Base-by-base conservation (phyloP, 495 filamentous ascomycete species). In the Aspergillus cristatus region DNA sequence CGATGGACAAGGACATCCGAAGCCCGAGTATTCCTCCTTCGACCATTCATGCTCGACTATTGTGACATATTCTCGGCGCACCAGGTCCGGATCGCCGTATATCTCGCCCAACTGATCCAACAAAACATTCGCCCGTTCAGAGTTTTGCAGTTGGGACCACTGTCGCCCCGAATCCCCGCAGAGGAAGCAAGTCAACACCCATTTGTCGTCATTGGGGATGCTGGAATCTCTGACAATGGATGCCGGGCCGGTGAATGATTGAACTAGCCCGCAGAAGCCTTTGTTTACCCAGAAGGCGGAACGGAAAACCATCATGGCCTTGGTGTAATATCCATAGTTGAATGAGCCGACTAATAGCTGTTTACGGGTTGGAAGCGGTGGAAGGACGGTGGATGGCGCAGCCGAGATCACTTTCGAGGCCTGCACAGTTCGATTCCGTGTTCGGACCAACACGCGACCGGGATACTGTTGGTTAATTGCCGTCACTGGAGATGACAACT, bases 171-270 rank as follows among this genome's bases (percentile, higher is more conserved):
- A 32, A n/a, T 48, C 44, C 1, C 61, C 67, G 6, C 42, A 43
- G 18, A 69, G 25, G 32, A 71, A 70, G 30, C 60, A 67, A 1
- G 61, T 70, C 0, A 73, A 47, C 0, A 54, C 48, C 30, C 51
- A 67, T 31, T 67, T 58, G 0, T 32, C 33, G 28, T 62, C 54
- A 2, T 40, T 40, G 0, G 48, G 50, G n/a, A 34, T 54, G 32
- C 54, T 56, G 2, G 58, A 67, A 34, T 74, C 70, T 2, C 66
- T 51, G 1, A 54, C 47, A 11, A 72, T 57, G 1, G 46, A 33
- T 1, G 54, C 56, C 0, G 68, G 67, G 0, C 63, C 67, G 7
- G 26, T 42, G 17, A 51, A 57, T 0, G 47, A 54, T 12, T 57
- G 56, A 1, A 47, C 45, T 15, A 67, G 50, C 0, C 63, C 62